Conservation (phyloP, 257 asterid species). For the Nicotiana benthamiana region DNA sequence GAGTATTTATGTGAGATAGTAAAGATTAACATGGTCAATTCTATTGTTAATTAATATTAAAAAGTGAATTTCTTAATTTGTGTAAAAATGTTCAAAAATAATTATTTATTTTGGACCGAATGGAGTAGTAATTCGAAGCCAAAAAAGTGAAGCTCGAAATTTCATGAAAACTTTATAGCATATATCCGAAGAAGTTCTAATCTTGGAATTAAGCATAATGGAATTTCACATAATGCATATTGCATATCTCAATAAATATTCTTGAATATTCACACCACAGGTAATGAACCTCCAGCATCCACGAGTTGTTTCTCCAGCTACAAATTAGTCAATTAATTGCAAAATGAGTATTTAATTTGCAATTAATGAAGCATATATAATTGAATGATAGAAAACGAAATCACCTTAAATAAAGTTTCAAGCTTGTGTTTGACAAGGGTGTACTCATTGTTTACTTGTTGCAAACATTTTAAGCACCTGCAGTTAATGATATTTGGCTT, state of each 20-base stretch:
- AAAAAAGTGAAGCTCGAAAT: slow-evolving; percentile 3
- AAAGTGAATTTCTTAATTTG: no score
- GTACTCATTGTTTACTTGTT: slow-evolving; percentile 56
- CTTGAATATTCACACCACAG: slow-evolving; percentile 9
- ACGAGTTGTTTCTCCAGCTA: slow-evolving; percentile 33
- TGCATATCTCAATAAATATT: not conserved
- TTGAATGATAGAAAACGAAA: not conserved
- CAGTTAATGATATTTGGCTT: not conserved
- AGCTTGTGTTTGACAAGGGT: slow-evolving; percentile 60
- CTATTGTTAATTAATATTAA: no score
- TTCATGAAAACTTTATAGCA: slow-evolving; percentile 8
- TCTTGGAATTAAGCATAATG: not conserved
- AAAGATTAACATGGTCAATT: no score
- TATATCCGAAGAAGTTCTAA: not conserved
- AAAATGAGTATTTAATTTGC: not conserved
- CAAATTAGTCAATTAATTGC: not conserved
- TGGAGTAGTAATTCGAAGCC: no score
- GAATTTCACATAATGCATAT: not conserved
- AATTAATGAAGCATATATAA: not conserved
- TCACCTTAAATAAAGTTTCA: slow-evolving; percentile 64
- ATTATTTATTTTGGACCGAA: no score
- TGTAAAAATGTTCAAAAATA: no score
- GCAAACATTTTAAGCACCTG: slow-evolving; percentile 71
- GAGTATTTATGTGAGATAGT: no score
- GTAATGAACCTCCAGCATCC: slow-evolving; percentile 34